A percentile compares a stretch with the other conserved stretches of the same genome.
Evolutionary conservation across 805 yeast genomes (phyloP).

Genomic region (Blastobotrys americana): DNA sequence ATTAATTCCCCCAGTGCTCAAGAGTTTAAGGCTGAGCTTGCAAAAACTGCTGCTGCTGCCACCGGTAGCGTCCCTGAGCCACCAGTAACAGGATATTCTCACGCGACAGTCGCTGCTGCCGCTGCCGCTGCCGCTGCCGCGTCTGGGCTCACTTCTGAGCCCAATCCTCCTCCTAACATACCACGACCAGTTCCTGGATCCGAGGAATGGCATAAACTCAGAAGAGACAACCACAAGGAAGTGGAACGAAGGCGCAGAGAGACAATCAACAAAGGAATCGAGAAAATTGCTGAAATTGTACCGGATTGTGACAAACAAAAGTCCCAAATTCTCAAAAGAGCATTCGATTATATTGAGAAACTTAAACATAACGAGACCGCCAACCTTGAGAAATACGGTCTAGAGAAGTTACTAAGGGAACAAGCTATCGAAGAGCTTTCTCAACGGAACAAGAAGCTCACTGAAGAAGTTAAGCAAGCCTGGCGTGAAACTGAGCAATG

Average conservation of each 20-base stretch:
- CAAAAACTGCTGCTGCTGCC: constrained; percentile 8
- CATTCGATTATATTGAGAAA: constrained; percentile 84
- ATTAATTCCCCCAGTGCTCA: constrained; percentile 1
- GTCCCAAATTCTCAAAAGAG: constrained; percentile 79
- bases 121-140: constrained; percentile 11
- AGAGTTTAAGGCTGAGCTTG: background rate
- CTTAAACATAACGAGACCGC: constrained; percentile 84
- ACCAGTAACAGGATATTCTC: constrained; percentile 2
- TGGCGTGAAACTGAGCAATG: constrained; percentile 86
- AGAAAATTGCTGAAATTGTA: constrained; percentile 64
- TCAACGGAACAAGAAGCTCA: constrained; percentile 79
- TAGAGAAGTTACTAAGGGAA: constrained; percentile 85
- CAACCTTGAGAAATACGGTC: constrained; percentile 89
- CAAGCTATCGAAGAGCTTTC: constrained; percentile 84
- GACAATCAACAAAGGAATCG: constrained; percentile 79
- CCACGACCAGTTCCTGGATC: constrained; percentile 62
- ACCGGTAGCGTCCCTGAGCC: background rate
- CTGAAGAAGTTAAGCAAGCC: constrained; percentile 81
- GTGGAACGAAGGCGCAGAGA: constrained; percentile 92
- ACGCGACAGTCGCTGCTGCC: constrained; percentile 1
- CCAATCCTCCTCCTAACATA: background rate
- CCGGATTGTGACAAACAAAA: constrained; percentile 85
- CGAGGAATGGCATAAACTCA: constrained; percentile 74
- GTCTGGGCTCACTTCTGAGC: constrained; percentile 1
- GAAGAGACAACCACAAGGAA: constrained; percentile 90